phyloP scores from a whole-genome alignment of 75 land plant genomes.

The Larix kaempferi region DNA sequence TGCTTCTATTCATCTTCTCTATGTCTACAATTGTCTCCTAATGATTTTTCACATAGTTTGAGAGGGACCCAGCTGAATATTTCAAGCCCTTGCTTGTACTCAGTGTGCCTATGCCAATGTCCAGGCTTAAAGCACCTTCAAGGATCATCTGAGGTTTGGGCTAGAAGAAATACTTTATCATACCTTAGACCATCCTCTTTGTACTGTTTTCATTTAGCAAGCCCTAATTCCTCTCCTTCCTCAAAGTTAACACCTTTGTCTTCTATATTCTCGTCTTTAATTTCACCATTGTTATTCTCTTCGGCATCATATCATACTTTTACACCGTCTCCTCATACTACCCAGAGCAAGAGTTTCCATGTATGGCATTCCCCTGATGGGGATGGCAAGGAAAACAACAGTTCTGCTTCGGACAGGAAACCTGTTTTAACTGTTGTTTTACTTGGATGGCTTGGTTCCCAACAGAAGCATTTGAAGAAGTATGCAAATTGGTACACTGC shows the following conservation, averaged over 20 bases:
- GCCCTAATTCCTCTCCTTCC: neutral
- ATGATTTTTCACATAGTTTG: neutral
- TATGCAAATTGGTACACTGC: slow-evolving; percentile 97
- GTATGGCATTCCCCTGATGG: slow-evolving; percentile 61
- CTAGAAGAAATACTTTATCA: neutral
- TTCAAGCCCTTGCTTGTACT: neutral
- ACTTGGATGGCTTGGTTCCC: slow-evolving; percentile 94
- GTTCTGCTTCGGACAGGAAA: slow-evolving; percentile 30
- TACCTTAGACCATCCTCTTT: neutral
- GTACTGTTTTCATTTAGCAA: neutral
- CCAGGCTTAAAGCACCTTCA: neutral
- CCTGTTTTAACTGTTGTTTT: slow-evolving; percentile 71
- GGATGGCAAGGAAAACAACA: neutral
- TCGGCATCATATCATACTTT: neutral
- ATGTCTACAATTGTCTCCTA: neutral
- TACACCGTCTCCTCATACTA: slow-evolving; percentile 5
- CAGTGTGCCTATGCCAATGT: neutral
- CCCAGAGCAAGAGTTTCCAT: slow-evolving; percentile 14
- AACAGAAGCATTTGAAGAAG: slow-evolving; percentile 84
- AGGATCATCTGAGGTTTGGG: neutral
- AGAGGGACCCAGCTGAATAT: neutral
- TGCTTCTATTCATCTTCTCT: neutral
- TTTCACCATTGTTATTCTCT: neutral
- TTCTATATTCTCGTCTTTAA: slow-evolving; percentile 5
- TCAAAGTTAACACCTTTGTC: neutral